Base-by-base conservation (phyloP, 2,329 filamentous ascomycete species). In the Ilyonectria sp. region DNA sequence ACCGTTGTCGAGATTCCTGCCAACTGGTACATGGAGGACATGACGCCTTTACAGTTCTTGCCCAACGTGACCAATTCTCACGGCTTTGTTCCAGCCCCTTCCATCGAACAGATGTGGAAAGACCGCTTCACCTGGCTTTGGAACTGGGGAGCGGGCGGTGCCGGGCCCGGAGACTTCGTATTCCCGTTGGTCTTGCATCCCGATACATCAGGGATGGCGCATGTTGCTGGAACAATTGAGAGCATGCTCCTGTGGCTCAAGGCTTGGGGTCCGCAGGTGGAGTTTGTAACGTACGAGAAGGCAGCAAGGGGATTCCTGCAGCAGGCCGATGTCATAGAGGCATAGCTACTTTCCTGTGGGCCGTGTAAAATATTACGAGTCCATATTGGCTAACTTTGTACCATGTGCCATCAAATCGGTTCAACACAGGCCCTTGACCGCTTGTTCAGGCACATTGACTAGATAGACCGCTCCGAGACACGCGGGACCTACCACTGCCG, bases 11-110 rank as follows among this genome's bases (percentile, higher is more conserved):
- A 69, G 46, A 64, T 69, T 47, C 67, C 64, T 3, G 50, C 50
- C 6, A 67, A 61, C 52, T 69, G 67, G 67, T 69, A 69, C 55
- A 69, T 60, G 55, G 67, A 69, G 52, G 67, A 69, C 29, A 64
- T 64, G 56, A 69, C 64, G 23, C 67, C 64, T 9, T 40, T 69
- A 35, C 60, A 67, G 26, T 69, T 64, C 21, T 55, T 60, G n/a
- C 67, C 67, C 52, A 60, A 69, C 26, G 56, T 61, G 33, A 26
- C 59, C 5, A 60, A 63, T 15, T 60, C 64, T 37, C 60, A 64
- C 29, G 67, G 67, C n/a, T 69, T 49, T 5, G 64, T 67, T 15
- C 23, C 56, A 6, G 33, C 40, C 26, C 19, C 19, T 13, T 43
- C 50, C n/a, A 50, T 65, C 13, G 63, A 65, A 21, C 29, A 60